Evolutionary conservation across 2,329 filamentous ascomycete species (phyloP).

Genomic region (Exophiala dermatitidis): DNA sequence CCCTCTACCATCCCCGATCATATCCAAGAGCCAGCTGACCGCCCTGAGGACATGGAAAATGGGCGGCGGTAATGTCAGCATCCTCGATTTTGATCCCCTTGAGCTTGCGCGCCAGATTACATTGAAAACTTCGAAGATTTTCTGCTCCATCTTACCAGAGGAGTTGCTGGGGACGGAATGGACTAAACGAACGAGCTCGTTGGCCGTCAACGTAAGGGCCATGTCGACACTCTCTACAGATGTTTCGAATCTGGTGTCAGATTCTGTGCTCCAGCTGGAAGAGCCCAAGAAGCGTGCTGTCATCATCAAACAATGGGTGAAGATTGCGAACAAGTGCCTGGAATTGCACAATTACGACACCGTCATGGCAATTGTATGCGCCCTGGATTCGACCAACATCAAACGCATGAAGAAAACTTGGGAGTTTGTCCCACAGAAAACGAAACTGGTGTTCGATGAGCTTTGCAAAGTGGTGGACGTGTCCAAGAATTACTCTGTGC

Average conservation of each 20-base stretch:
- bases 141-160: conserved; percentile 84
- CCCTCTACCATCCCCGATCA: conserved; percentile 59
- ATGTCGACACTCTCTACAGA: conserved; percentile 93
- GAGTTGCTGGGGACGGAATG: conserved; percentile 88
- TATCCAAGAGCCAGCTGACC: conserved; percentile 70
- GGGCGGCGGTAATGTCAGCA: conserved; percentile 61
- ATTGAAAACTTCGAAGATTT: conserved; percentile 82
- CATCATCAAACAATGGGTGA: conserved; percentile 97
- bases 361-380: conserved; percentile 94
- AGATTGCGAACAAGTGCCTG: conserved; percentile 77
- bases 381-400: conserved; percentile 85
- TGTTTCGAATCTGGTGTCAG: conserved; percentile 82
- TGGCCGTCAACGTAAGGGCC: conserved; percentile 81
- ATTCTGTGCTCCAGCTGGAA: conserved; percentile 80
- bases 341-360: conserved; percentile 94
- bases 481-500: conserved; percentile 79
- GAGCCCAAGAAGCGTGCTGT: conserved; percentile 86
- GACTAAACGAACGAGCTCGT: conserved; percentile 76
- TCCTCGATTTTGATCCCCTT: conserved; percentile 84
- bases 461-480: conserved; percentile 83
- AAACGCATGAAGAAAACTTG: conserved; percentile 82
- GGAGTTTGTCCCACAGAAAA: conserved; percentile 79
- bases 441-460: conserved; percentile 68
- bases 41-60: conserved; percentile 67
- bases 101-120: conserved; percentile 91